These are phyloP conservation scores for Gastrolobium bilobum DNA, from an alignment of 306 rosid genomes.

Conservation along the genomic window DNA sequence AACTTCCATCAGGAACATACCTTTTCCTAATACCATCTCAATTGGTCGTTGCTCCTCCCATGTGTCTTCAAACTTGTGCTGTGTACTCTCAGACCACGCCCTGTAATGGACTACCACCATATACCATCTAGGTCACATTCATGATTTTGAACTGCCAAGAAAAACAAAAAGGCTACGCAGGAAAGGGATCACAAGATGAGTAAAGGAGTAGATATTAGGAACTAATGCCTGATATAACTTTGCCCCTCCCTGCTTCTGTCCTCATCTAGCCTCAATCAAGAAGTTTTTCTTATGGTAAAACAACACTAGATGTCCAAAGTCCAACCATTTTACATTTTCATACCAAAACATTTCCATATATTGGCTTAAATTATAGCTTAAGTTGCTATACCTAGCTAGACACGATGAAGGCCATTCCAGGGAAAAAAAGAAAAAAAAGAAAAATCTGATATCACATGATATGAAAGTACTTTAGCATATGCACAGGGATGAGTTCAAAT, in stretches of 20 bases:
- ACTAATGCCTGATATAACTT: neutral
- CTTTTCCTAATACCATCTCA: constrained; percentile 89
- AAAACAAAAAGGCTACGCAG: constrained; percentile 23
- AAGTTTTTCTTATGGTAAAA: constrained; percentile 15
- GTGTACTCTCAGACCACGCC: constrained; percentile 89
- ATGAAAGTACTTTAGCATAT: neutral
- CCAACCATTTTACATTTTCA: constrained; percentile 7
- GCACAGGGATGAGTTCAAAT: neutral
- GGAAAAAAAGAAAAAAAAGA: neutral
- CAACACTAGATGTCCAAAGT: constrained; percentile 31
- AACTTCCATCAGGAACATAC: constrained; percentile 51
- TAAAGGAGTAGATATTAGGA: neutral
- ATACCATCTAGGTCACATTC: constrained; percentile 41
- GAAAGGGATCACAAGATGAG: constrained; percentile 23
- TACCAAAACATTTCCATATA: neutral
- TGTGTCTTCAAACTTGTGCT: constrained; percentile 95
- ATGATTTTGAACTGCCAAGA: constrained; percentile 23
- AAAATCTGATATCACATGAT: constrained; percentile 1
- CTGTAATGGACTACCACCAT: constrained; percentile 79
- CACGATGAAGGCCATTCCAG: neutral
- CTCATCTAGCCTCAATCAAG: neutral
- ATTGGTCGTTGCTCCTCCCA: constrained; percentile 87
- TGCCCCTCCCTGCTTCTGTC: neutral
- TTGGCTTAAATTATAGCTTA: neutral
- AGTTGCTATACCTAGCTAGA: neutral